Evolutionary conservation across 805 yeast genomes (phyloP).

Genomic region (Ogataea dorogensis): DNA sequence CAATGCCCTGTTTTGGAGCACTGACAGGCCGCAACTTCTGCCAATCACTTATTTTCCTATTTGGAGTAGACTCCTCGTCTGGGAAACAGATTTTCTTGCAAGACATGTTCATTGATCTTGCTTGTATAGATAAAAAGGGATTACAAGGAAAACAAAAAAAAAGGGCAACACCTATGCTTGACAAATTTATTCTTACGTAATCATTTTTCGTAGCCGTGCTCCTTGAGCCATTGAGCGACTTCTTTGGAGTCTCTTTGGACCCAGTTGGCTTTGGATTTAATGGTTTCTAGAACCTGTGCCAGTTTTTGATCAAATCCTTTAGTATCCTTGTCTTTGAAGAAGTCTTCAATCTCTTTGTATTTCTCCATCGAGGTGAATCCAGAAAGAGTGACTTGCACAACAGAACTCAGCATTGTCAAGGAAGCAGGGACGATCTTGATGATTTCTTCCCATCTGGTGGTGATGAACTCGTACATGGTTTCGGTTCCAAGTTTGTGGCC

Average conservation of each 20-base stretch:
- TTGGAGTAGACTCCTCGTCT: constrained; percentile 2
- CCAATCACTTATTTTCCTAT: constrained; percentile 1
- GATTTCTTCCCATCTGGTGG: constrained; percentile 67
- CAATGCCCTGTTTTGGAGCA: constrained; percentile 1
- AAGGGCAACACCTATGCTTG: constrained; percentile 1
- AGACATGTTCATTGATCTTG: neutral
- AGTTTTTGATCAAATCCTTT: constrained; percentile 59
- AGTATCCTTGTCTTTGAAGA: constrained; percentile 49
- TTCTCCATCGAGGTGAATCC: constrained; percentile 41
- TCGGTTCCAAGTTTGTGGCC: constrained; percentile 62
- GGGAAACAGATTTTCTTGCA: neutral
- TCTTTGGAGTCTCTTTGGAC: constrained; percentile 45
- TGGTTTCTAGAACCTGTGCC: constrained; percentile 56
- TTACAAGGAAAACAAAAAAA: constrained; percentile 3
- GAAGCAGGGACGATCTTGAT: constrained; percentile 74
- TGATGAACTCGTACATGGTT: constrained; percentile 70
- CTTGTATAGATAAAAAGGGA: neutral
- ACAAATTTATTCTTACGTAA: constrained; percentile 1
- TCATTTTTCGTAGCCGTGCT: constrained; percentile 23
- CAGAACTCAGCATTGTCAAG: constrained; percentile 72
- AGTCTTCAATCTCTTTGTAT: constrained; percentile 41
- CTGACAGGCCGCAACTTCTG: constrained; percentile 2
- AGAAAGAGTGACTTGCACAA: constrained; percentile 58
- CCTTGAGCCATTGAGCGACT: constrained; percentile 46
- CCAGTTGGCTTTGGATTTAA: constrained; percentile 55